These are phyloP conservation scores for Eucalyptus polybractea DNA, from an alignment of 345 rosid species.

Conservation along the genomic window DNA sequence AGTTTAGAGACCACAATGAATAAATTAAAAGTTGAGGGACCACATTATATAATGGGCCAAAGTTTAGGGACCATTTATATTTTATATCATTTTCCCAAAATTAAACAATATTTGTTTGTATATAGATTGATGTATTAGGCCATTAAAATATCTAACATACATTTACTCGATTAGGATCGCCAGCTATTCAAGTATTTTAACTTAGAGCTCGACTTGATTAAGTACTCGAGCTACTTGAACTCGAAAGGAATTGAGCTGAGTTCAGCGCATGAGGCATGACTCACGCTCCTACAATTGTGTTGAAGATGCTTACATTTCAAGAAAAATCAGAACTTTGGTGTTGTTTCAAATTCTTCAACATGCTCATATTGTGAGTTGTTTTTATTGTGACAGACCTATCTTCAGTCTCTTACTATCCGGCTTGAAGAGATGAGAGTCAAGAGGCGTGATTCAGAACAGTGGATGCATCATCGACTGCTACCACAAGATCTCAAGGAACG, in stretches of 20 bases:
- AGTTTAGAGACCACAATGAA: background rate
- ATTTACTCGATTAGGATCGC: background rate
- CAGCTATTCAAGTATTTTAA: background rate
- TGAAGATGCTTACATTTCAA: background rate
- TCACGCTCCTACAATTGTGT: background rate
- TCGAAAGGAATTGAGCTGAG: background rate
- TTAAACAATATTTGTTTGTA: background rate
- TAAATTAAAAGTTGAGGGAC: too few relatives aligned
- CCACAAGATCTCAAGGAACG: conserved; percentile 79
- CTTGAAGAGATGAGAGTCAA: conserved; percentile 97
- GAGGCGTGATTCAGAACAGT: conserved; percentile 96
- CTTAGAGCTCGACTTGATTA: background rate
- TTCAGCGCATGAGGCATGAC: background rate
- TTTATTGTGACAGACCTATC: conserved; percentile 66
- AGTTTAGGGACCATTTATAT: background rate
- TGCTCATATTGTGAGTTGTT: background rate
- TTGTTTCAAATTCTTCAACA: background rate
- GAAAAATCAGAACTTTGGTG: background rate
- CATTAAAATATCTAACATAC: background rate
- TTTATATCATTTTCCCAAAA: background rate
- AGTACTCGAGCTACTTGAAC: background rate
- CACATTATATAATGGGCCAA: background rate
- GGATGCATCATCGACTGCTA: conserved; percentile 99
- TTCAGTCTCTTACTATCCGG: conserved; percentile 88
- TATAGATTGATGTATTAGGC: background rate